Percentiles rank a stretch among this genome's conserved stretches.
phyloP scores from a whole-genome alignment of 2,329 filamentous ascomycete genomes.

The Dactylellina haptotyla region DNA sequence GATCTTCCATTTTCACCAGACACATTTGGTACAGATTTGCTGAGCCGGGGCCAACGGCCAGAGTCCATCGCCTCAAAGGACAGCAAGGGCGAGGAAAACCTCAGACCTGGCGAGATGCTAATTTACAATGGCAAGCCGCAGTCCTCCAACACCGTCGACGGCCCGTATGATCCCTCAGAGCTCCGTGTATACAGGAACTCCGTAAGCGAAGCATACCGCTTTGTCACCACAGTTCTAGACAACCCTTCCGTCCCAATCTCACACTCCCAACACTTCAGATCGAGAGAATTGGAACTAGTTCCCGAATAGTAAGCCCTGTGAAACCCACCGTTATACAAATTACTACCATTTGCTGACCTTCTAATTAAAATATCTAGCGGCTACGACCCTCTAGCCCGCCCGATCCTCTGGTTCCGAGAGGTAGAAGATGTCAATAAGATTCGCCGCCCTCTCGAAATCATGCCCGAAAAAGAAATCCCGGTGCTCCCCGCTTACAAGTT shows the following conservation, averaged over 20 bases:
- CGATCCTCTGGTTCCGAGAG: constrained; percentile 41
- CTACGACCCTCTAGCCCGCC: constrained; percentile 36
- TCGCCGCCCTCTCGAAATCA: constrained; percentile 37
- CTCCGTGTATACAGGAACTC: constrained; percentile 40
- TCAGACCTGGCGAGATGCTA: constrained; percentile 40
- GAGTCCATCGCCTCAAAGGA: constrained; percentile 45
- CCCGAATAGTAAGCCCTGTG: constrained; percentile 46
- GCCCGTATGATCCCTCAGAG: constrained; percentile 36
- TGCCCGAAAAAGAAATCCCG: constrained; percentile 47
- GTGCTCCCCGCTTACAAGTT: constrained; percentile 31
- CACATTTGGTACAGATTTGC: constrained; percentile 27
- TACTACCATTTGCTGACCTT: no score
- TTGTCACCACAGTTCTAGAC: constrained; percentile 41
- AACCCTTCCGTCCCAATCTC: constrained; percentile 37
- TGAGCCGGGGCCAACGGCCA: constrained; percentile 19
- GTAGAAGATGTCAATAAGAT: constrained; percentile 49
- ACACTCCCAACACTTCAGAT: constrained; percentile 37
- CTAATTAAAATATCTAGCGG: constrained; percentile 26
- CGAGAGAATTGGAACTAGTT: constrained; percentile 42
- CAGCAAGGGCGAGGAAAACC: constrained; percentile 50
- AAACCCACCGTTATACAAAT: not conserved
- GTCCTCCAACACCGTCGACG: constrained; percentile 25
- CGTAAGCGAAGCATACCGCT: constrained; percentile 27
- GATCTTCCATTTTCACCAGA: constrained; percentile 47
- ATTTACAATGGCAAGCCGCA: constrained; percentile 39